Evolutionary conservation across 2,329 filamentous ascomycete genomes (phyloP).

Genomic region (Cryphonectria japonica): DNA sequence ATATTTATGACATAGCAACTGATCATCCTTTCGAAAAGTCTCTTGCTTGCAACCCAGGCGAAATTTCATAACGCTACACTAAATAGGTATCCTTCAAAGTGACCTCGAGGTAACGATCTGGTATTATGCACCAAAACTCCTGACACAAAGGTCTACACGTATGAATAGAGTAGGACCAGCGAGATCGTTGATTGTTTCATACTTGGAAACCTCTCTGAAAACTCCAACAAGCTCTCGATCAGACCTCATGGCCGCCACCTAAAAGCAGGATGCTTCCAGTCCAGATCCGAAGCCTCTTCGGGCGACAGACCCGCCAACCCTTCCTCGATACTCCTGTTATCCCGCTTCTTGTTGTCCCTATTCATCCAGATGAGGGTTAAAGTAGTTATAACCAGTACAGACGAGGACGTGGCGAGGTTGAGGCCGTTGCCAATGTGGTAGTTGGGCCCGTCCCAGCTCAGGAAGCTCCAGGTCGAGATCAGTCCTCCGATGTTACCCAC

Average conservation of each 20-base stretch:
- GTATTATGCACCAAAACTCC: no score
- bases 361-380: conserved; percentile 62
- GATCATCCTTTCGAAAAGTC: not conserved
- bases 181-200: not conserved
- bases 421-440: conserved; percentile 74
- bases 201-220: not conserved
- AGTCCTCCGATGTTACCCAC: conserved; percentile 73
- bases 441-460: conserved; percentile 65
- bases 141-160: no score
- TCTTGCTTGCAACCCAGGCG: not conserved
- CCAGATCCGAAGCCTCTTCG: conserved; percentile 61
- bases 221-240: not conserved
- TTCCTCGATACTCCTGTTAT: conserved; percentile 46
- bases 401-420: conserved; percentile 62
- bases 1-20: no score
- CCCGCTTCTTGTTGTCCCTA: conserved; percentile 61
- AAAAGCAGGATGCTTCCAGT: conserved; percentile 70
- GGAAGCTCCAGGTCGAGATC: conserved; percentile 67
- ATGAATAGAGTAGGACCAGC: not conserved
- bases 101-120: no score
- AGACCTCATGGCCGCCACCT: conserved; percentile 50
- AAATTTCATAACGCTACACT: not conserved
- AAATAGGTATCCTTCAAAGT: not conserved
- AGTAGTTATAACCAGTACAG: conserved; percentile 54
- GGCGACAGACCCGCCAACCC: conserved; percentile 58